A percentile compares a stretch with the other conserved stretches of the same genome.
Evolutionary conservation across 1,284 basidiomycete species (phyloP).

Genomic region (Earliella scabrosa): DNA sequence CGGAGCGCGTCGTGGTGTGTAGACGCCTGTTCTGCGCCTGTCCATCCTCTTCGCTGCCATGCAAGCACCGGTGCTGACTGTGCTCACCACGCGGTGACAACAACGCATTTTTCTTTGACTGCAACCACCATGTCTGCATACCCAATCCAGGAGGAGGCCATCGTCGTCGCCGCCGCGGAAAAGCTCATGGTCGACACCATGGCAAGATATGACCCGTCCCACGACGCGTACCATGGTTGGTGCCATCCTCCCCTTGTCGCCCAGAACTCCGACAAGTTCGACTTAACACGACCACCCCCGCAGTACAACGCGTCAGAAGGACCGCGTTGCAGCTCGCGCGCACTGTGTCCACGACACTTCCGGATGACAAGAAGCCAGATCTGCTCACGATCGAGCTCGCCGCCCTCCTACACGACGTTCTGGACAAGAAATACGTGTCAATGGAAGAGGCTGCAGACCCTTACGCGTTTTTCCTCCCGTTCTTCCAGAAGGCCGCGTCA

Average conservation of each 20-base stretch:
- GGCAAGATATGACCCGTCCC: conserved; percentile 87
- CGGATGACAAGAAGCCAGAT: conserved; percentile 52
- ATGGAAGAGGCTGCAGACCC: conserved; percentile 61
- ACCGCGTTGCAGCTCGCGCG: conserved; percentile 75
- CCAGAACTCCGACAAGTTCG: neutral
- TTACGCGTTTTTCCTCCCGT: conserved; percentile 67
- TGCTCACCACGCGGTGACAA: too few relatives aligned
- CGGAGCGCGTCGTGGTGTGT: conserved; percentile 1
- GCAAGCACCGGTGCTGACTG: too few relatives aligned
- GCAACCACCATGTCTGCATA: conserved; percentile 29
- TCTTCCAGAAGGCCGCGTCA: conserved; percentile 54
- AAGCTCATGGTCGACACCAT: conserved; percentile 77
- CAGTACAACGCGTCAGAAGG: conserved; percentile 83
- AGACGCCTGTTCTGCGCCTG: too few relatives aligned
- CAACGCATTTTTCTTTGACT: neutral
- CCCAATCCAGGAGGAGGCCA: conserved; percentile 43
- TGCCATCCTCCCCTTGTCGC: conserved; percentile 6
- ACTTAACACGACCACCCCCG: neutral
- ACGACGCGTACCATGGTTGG: conserved; percentile 88
- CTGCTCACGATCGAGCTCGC: conserved; percentile 81
- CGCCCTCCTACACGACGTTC: conserved; percentile 87
- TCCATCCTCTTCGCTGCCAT: too few relatives aligned
- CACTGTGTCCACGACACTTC: conserved; percentile 35
- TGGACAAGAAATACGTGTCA: conserved; percentile 84
- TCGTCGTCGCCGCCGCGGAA: conserved; percentile 63